These are phyloP conservation scores for Chlorella sp. DNA, from an alignment of 139 green algal genomes.

Conservation along the genomic window DNA sequence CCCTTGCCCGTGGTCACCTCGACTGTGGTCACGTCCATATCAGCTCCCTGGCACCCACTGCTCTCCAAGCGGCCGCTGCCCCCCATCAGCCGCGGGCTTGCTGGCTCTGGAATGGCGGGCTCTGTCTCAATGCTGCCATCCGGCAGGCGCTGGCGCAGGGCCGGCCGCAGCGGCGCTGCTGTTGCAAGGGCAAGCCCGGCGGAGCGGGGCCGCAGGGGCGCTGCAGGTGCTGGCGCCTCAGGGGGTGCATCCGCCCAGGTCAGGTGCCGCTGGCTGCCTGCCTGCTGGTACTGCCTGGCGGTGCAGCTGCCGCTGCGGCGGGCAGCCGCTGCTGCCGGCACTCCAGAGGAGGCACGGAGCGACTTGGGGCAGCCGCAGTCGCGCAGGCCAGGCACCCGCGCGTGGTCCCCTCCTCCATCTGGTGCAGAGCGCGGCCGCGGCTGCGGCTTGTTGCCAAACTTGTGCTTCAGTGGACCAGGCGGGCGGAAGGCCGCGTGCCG, in stretches of 20 bases:
- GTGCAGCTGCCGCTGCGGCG: background rate
- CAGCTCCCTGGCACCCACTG: too few relatives aligned
- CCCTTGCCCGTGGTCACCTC: background rate
- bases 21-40: background rate
- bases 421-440: background rate
- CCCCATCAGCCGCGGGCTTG: too few relatives aligned
- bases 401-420: background rate
- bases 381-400: background rate
- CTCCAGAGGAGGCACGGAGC: background rate
- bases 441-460: constrained; percentile 23
- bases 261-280: background rate
- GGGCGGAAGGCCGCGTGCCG: constrained; percentile 16
- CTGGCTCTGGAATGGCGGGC: background rate
- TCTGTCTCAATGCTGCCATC: too few relatives aligned
- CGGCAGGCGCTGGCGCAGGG: too few relatives aligned
- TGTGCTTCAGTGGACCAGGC: constrained; percentile 12
- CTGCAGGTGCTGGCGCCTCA: too few relatives aligned
- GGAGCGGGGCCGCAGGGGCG: background rate
- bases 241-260: background rate
- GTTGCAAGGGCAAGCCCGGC: background rate
- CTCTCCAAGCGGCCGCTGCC: too few relatives aligned
- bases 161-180: too few relatives aligned
- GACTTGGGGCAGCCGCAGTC: constrained; percentile 23
- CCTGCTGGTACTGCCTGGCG: background rate
- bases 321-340: background rate